Conservation (phyloP, 345 rosid species). For the Acer saccharum region DNA sequence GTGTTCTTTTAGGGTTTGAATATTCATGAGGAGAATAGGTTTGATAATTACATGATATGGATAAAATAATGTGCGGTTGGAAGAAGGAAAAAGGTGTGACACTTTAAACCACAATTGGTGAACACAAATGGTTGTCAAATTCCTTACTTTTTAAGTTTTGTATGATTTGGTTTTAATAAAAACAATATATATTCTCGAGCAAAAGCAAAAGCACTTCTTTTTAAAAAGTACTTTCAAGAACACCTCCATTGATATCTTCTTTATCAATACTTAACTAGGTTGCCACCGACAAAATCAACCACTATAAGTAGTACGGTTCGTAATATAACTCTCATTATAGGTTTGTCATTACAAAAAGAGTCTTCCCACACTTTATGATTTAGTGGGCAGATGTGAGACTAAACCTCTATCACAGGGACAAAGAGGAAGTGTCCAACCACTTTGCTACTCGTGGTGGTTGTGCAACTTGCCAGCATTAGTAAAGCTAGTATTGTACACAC, state of each 20-base stretch:
- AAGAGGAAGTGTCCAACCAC: no score
- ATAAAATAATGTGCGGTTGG: neutral
- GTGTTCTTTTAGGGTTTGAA: neutral
- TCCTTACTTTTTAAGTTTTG: neutral
- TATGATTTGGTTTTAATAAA: neutral
- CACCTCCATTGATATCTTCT: neutral
- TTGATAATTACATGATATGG: neutral
- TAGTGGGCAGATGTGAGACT: no score
- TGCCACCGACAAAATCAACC: no score
- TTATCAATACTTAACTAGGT: neutral
- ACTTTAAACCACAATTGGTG: conserved; percentile 13
- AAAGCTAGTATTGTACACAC: neutral
- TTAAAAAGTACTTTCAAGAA: neutral
- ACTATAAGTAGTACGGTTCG: no score
- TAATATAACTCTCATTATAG: no score
- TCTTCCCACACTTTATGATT: no score
- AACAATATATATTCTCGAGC: no score
- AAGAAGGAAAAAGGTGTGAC: neutral
- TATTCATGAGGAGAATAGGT: neutral
- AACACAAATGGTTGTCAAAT: conserved; percentile 4
- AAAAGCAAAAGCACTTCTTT: neutral
- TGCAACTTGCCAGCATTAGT: neutral
- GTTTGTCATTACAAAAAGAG: no score
- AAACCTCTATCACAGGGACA: no score
- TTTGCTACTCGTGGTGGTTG: no score